Conservation (phyloP, 2,329 filamentous ascomycete species). For the Ascochyta pisi region DNA sequence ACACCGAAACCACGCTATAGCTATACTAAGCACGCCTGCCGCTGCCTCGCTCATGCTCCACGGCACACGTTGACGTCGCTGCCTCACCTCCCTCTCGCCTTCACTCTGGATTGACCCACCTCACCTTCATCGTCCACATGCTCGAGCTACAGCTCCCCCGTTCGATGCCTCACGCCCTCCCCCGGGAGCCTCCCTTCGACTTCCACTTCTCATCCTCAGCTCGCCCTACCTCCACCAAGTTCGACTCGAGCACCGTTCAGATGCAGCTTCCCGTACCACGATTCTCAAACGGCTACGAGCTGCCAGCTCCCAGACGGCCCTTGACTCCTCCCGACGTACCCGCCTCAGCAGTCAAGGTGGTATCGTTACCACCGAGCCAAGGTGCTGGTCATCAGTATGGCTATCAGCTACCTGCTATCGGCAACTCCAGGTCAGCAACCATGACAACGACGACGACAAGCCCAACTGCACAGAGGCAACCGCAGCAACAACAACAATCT, state of each 20-base stretch:
- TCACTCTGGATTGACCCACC: slow-evolving; percentile 13
- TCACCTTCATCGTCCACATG: slow-evolving; percentile 41
- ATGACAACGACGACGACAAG: slow-evolving; percentile 22
- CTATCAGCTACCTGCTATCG: slow-evolving; percentile 46
- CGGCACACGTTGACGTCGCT: slow-evolving; percentile 23
- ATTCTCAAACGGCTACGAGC: slow-evolving; percentile 32
- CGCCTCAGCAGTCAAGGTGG: slow-evolving; percentile 41
- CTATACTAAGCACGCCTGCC: slow-evolving; percentile 13
- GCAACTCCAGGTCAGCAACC: slow-evolving; percentile 40
- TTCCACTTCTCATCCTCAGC: slow-evolving; percentile 37
- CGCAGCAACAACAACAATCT: slow-evolving; percentile 18
- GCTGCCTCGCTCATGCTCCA: slow-evolving; percentile 11
- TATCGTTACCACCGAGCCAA: slow-evolving; percentile 38
- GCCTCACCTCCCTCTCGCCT: slow-evolving; percentile 15
- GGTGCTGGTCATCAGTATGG: slow-evolving; percentile 40
- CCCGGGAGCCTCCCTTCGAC: slow-evolving; percentile 45
- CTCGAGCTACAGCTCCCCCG: slow-evolving; percentile 51
- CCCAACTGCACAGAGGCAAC: slow-evolving; percentile 14
- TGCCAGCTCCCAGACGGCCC: slow-evolving; percentile 30
- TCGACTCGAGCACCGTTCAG: slow-evolving; percentile 33
- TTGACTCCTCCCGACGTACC: slow-evolving; percentile 46
- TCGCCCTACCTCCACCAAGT: slow-evolving; percentile 30
- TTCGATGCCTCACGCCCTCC: slow-evolving; percentile 51
- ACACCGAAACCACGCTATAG: slow-evolving; percentile 16
- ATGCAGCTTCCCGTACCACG: slow-evolving; percentile 46